Evolutionary conservation across 768 basidiomycete species (phyloP).

Genomic region (Hygrophorus russula): DNA sequence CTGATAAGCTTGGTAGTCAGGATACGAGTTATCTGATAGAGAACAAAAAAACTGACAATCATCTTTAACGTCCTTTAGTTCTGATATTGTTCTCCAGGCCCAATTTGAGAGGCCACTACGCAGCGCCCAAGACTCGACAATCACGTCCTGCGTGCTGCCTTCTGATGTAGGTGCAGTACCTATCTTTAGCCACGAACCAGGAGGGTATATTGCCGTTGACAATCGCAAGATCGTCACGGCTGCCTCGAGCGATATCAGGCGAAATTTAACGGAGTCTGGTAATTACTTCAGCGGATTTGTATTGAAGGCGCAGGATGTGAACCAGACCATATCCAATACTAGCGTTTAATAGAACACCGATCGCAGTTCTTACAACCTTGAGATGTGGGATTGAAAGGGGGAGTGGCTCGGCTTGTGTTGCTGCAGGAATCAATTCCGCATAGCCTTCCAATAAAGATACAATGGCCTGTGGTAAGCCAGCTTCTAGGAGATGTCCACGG

Average conservation of each 20-base stretch:
- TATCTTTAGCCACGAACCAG: constrained; percentile 46
- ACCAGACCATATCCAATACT: constrained; percentile 64
- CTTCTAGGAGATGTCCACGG: constrained; percentile 57
- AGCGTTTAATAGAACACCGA: constrained; percentile 72
- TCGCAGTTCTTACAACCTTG: constrained; percentile 62
- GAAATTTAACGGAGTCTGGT: constrained; percentile 59
- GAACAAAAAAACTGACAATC: constrained; percentile 35
- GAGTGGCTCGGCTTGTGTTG: constrained; percentile 26
- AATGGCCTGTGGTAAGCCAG: constrained; percentile 55
- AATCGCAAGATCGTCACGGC: constrained; percentile 59
- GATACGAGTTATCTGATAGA: neutral
- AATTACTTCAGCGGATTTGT: constrained; percentile 2
- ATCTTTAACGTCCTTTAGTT: constrained; percentile 61
- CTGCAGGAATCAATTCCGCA: constrained; percentile 31
- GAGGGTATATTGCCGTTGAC: constrained; percentile 61
- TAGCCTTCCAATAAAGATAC: constrained; percentile 63
- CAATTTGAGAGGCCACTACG: constrained; percentile 59
- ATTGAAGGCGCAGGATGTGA: neutral
- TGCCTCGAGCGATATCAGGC: constrained; percentile 59
- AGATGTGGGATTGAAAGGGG: constrained; percentile 51
- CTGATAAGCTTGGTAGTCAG: constrained; percentile 19
- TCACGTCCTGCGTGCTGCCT: constrained; percentile 14
- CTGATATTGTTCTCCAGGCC: constrained; percentile 69
- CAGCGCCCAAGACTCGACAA: constrained; percentile 52
- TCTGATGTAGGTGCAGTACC: constrained; percentile 5